Conservation (phyloP, 306 rosid genomes). For the Vigna nakashimae region DNA sequence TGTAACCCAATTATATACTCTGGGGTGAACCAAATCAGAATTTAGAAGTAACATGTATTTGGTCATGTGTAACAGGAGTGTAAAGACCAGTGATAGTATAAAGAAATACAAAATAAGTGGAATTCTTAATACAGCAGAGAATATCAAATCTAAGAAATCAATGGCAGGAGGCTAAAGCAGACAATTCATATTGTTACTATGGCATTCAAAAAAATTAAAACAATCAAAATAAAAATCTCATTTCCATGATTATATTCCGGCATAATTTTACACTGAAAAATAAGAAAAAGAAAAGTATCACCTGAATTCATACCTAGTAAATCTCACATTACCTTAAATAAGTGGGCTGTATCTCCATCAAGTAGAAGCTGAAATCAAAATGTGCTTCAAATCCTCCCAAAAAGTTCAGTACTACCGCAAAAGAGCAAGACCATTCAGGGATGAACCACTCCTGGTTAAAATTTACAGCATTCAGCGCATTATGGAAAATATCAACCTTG, state of each 20-base stretch:
- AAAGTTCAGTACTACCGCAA: conserved; percentile 7
- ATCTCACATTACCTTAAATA: conserved; percentile 27
- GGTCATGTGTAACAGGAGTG: background rate
- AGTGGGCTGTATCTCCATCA: conserved; percentile 21
- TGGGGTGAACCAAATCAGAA: too few species aligned
- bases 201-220: conserved; percentile 24
- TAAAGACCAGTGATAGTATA: too few species aligned
- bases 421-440: conserved; percentile 9
- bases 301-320: conserved; percentile 28
- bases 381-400: conserved; percentile 33
- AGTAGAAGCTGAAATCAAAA: conserved; percentile 17
- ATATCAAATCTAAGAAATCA: conserved; percentile 18
- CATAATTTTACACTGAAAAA: conserved; percentile 37
- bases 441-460: conserved; percentile 11
- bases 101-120: background rate
- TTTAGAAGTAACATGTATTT: too few species aligned
- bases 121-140: background rate
- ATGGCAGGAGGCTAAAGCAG: conserved; percentile 17
- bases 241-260: conserved; percentile 28
- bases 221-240: background rate
- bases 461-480: conserved; percentile 23
- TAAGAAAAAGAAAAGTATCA: conserved; percentile 13
- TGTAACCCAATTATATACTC: too few species aligned
- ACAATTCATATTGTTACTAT: conserved; percentile 4
- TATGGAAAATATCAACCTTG: conserved; percentile 17